A percentile compares a stretch with the other conserved stretches of the same genome.
phyloP scores from a whole-genome alignment of 805 yeast species.

The Candida silvatica region DNA sequence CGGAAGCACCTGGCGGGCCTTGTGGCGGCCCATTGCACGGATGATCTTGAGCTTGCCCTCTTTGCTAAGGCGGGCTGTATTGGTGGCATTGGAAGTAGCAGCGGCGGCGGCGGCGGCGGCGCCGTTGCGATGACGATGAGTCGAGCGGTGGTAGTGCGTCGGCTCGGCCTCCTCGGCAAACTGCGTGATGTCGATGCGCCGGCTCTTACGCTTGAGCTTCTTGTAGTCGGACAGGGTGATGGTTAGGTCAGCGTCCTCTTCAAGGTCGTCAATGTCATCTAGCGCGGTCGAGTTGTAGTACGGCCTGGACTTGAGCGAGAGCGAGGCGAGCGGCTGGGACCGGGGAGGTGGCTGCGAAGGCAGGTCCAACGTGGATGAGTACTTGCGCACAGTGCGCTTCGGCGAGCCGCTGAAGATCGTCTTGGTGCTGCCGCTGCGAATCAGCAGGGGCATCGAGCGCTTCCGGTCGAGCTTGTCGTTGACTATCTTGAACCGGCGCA shows the following conservation, averaged over 20 bases:
- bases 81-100: constrained; percentile 1
- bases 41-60: constrained; percentile 25
- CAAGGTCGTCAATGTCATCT: constrained; percentile 18
- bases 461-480: constrained; percentile 10
- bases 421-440: constrained; percentile 5
- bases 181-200: constrained; percentile 18
- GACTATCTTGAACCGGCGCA: constrained; percentile 13
- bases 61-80: constrained; percentile 16
- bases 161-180: constrained; percentile 15
- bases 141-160: constrained; percentile 4
- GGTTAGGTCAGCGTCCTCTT: constrained; percentile 20
- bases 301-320: constrained; percentile 4
- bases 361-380: constrained; percentile 22
- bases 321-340: constrained; percentile 1
- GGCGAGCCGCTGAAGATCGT: constrained; percentile 11
- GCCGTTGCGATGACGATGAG: constrained; percentile 2
- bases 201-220: constrained; percentile 16
- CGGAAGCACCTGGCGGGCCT: constrained; percentile 18
- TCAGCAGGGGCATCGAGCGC: constrained; percentile 19
- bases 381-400: constrained; percentile 17
- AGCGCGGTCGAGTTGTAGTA: no score
- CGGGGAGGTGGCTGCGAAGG: constrained; percentile 6
- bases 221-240: constrained; percentile 20
- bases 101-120: neutral
- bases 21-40: constrained; percentile 19